Percentiles rank a stretch among this genome's conserved stretches.
Evolutionary conservation across 257 asterid genomes (phyloP).

Genomic region (Cordia subcordata): DNA sequence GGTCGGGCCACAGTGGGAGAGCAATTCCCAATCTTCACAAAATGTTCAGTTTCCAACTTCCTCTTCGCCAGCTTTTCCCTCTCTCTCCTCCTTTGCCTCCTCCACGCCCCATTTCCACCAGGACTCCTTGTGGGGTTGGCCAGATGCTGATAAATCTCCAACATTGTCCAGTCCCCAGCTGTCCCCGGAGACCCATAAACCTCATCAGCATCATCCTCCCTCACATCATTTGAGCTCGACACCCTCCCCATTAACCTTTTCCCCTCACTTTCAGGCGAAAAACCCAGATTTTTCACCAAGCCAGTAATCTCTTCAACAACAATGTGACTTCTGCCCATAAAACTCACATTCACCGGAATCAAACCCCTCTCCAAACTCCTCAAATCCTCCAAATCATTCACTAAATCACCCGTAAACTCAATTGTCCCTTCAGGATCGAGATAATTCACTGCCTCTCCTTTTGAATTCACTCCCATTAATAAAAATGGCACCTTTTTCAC

Average conservation of each 20-base stretch:
- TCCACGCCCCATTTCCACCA: constrained; percentile 61
- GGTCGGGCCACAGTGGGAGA: constrained; percentile 66
- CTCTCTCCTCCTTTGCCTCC: constrained; percentile 88
- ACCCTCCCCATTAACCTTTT: constrained; percentile 8
- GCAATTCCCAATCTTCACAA: constrained; percentile 64
- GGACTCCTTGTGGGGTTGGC: constrained; percentile 70
- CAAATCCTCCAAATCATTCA: constrained; percentile 30
- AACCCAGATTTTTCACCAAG: constrained; percentile 23
- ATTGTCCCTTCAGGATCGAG: constrained; percentile 62
- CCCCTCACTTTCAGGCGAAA: constrained; percentile 19
- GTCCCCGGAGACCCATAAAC: constrained; percentile 57
- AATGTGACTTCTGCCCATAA: constrained; percentile 55
- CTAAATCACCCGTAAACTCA: constrained; percentile 33
- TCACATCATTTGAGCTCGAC: constrained; percentile 36
- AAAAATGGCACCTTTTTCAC: constrained; percentile 56
- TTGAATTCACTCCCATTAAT: constrained; percentile 55
- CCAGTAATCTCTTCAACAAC: constrained; percentile 60
- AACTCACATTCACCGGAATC: constrained; percentile 60
- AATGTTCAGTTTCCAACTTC: constrained; percentile 72
- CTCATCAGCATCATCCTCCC: constrained; percentile 49
- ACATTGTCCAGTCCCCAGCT: constrained; percentile 38
- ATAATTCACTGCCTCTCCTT: constrained; percentile 55
- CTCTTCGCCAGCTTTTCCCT: constrained; percentile 63
- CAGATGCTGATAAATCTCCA: constrained; percentile 77
- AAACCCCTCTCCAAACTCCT: constrained; percentile 34